Percentiles rank a stretch among this genome's conserved stretches.
Conservation (phyloP, 192 early-diverging fungal genomes). For the Coemansia sp. region DNA sequence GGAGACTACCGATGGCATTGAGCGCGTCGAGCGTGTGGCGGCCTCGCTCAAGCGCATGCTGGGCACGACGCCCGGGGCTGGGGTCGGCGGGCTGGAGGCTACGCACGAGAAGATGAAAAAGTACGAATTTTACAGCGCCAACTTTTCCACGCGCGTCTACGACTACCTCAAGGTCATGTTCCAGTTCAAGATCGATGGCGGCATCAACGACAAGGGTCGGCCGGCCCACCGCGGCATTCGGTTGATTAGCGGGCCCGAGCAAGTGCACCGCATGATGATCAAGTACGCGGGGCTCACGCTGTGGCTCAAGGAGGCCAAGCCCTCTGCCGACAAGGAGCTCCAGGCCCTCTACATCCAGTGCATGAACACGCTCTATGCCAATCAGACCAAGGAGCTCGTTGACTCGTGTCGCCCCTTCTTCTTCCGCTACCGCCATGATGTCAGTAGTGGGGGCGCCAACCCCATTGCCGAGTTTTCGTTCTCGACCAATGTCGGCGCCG, state of each 20-base stretch:
- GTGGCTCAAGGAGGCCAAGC: conserved; percentile 75
- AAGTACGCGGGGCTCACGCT: conserved; percentile 65
- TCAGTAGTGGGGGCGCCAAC: conserved; percentile 18
- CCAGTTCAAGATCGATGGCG: conserved; percentile 62
- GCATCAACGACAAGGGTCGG: conserved; percentile 51
- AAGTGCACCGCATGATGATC: conserved; percentile 62
- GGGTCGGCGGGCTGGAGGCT: conserved; percentile 49
- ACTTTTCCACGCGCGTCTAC: conserved; percentile 62
- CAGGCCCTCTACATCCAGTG: conserved; percentile 66
- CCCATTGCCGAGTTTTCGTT: conserved; percentile 36
- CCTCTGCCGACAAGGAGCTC: conserved; percentile 66
- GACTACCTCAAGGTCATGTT: conserved; percentile 67
- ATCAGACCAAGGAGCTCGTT: conserved; percentile 56
- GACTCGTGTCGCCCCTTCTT: conserved; percentile 54
- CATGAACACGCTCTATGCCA: conserved; percentile 54
- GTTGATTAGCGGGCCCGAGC: conserved; percentile 56
- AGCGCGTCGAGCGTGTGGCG: conserved; percentile 63
- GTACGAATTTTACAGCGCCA: conserved; percentile 63
- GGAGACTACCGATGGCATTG: conserved; percentile 59
- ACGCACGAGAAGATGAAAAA: conserved; percentile 65
- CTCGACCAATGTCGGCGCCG: conserved; percentile 18
- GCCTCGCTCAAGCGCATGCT: conserved; percentile 67
- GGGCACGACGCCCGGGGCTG: conserved; percentile 57
- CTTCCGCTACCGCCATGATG: conserved; percentile 36
- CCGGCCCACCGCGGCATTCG: conserved; percentile 26